Percentiles rank a stretch among this genome's conserved stretches.
Conservation (phyloP, 176 grass and related monocot genomes). For the Sorghum bicolor region DNA sequence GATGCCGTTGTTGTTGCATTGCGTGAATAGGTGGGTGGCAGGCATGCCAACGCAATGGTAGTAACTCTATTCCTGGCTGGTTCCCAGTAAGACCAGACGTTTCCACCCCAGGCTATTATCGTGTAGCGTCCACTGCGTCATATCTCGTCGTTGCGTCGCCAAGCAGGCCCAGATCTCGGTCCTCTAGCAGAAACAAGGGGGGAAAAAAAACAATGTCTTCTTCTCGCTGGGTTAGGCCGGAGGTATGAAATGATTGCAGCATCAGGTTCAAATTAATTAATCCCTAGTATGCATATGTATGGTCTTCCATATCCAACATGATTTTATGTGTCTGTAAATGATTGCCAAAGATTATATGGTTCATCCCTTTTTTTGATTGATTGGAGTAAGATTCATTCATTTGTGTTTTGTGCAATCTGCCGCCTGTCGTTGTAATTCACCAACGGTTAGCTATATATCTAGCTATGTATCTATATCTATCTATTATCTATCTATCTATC, state of each 20-base stretch:
- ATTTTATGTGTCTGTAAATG: neutral
- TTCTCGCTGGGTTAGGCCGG: conserved; percentile 29
- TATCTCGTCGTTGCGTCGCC: neutral
- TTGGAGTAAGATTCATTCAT: neutral
- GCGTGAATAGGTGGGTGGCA: neutral
- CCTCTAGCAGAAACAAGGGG: neutral
- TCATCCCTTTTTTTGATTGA: neutral
- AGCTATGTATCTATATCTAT: too few relatives aligned
- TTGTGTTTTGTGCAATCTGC: neutral
- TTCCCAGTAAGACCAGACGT: conserved; percentile 5
- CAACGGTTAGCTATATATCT: too few relatives aligned
- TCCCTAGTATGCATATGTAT: neutral
- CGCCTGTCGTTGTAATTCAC: too few relatives aligned
- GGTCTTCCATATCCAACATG: neutral
- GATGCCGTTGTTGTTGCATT: neutral
- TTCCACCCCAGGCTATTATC: neutral
- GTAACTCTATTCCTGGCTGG: conserved; percentile 17
- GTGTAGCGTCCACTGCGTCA: neutral
- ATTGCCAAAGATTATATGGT: neutral
- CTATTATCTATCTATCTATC: neutral
- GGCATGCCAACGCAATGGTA: neutral
- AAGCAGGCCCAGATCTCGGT: neutral
- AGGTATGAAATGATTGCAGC: conserved; percentile 4
- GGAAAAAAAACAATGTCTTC: neutral
- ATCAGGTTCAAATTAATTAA: neutral